A percentile compares a stretch with the other conserved stretches of the same genome.
Conservation (phyloP, 352 stramenopile genomes). For the Thalassiosira livingstoniorum region DNA sequence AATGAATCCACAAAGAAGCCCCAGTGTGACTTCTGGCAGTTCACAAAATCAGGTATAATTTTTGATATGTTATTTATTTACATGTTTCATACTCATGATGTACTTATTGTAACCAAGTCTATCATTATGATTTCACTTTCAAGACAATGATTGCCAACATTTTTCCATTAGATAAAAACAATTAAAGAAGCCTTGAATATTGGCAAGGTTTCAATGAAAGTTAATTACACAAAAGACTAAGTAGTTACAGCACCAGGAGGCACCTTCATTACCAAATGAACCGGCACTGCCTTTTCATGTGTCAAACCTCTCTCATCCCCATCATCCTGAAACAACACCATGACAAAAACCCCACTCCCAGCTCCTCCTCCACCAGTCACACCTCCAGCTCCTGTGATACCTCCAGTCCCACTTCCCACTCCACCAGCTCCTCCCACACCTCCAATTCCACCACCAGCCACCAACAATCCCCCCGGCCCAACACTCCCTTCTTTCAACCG, state of each 20-base stretch:
- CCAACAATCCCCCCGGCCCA: conserved; percentile 7
- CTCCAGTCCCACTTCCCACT: neutral
- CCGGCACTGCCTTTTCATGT: conserved; percentile 73
- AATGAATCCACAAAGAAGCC: too few species aligned
- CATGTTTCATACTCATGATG: too few species aligned
- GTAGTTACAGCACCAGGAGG: conserved; percentile 55
- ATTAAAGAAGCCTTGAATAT: too few species aligned
- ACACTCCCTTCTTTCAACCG: conserved; percentile 26
- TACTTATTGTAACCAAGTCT: too few species aligned
- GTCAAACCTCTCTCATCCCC: conserved; percentile 74
- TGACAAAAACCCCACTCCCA: conserved; percentile 56
- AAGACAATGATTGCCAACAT: too few species aligned
- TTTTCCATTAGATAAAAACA: too few species aligned
- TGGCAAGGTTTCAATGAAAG: too few species aligned
- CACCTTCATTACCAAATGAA: conserved; percentile 76
- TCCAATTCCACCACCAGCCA: neutral
- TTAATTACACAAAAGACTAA: too few species aligned
- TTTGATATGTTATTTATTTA: too few species aligned
- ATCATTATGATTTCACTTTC: too few species aligned
- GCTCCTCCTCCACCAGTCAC: neutral
- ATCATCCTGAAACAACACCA: conserved; percentile 82
- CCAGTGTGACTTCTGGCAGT: too few species aligned
- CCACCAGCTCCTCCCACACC: neutral
- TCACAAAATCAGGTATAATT: too few species aligned
- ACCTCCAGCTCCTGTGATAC: neutral